Evolutionary conservation across 2,329 filamentous ascomycete genomes (phyloP).

Genomic region (Neopestalotiopsis sp.): DNA sequence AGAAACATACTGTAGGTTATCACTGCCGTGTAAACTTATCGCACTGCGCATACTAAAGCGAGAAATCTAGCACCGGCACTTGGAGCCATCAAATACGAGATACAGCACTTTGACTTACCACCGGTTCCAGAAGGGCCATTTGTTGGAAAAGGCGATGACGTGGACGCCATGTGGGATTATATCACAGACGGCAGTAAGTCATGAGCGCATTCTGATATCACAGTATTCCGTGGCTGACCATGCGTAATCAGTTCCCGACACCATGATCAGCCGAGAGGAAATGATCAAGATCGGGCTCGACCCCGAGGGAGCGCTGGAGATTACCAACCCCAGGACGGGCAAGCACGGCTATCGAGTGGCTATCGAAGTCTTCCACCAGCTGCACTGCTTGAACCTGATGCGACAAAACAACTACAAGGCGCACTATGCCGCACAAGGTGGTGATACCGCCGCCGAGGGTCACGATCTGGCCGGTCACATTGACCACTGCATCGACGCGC

Average conservation of each 20-base stretch:
- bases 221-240: slow-evolving; percentile 2
- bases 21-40: not conserved
- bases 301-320: slow-evolving; percentile 56
- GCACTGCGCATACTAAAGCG: slow-evolving; percentile 13
- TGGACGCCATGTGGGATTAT: slow-evolving; percentile 62
- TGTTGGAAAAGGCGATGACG: slow-evolving; percentile 60
- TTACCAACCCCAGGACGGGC: slow-evolving; percentile 61
- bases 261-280: slow-evolving; percentile 62
- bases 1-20: slow-evolving; percentile 43
- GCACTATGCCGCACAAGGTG: slow-evolving; percentile 53
- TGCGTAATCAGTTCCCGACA: slow-evolving; percentile 57
- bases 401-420: slow-evolving; percentile 54
- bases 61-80: slow-evolving; percentile 50
- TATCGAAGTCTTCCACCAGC: slow-evolving; percentile 63
- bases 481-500: slow-evolving; percentile 61
- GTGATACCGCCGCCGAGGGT: slow-evolving; percentile 51
- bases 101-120: slow-evolving; percentile 54
- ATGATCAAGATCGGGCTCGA: slow-evolving; percentile 58
- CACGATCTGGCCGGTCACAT: slow-evolving; percentile 51
- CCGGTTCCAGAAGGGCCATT: slow-evolving; percentile 55
- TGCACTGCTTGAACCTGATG: slow-evolving; percentile 56
- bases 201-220: not conserved
- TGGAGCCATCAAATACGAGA: slow-evolving; percentile 53
- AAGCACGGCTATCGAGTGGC: slow-evolving; percentile 64
- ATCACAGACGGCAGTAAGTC: slow-evolving; percentile 32